Base-by-base conservation (phyloP, 2,329 filamentous ascomycete genomes). In the Onygenales sp. region DNA sequence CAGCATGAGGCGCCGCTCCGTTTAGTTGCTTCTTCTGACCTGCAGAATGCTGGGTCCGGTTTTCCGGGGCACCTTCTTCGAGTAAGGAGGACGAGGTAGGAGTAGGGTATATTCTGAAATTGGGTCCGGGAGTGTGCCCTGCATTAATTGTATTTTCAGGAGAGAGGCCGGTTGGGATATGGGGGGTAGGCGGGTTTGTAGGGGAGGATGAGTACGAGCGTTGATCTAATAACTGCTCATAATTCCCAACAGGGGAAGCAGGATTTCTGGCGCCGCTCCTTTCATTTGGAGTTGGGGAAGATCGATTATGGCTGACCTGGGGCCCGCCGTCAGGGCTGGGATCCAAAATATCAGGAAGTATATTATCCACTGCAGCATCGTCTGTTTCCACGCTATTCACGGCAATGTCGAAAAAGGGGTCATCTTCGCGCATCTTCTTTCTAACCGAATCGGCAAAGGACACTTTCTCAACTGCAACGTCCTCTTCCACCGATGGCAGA, bases 21-120 rank as follows among this genome's bases (percentile, higher is more conserved):
- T 13, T 42, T 52, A 43, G 13, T 49, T 14, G 42, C 6, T 37
- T 50, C 7, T 40, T 44, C 27, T 54, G 27, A 21, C 8, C 9
- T 10, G 45, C 17, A 21, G 47, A 32, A 32, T 40, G 36, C 17
- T 14, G 39, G 42, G 17, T 42, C 9, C 39, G 36, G 14, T 59
- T 64, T 33, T 71, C 56, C 11, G 17, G 8, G 42, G 33, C 32
- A n/a, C 55, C 68, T 52, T 70, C 70, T 40, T 67, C 70, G 44
- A 61, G 56, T 52, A 67, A 61, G 37, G 70, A 72, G 32, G 70
- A 71, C 11, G 69, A 70, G 2, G 67, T 68, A 8, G 70, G 69
- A 9, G 67, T 69, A 10, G 70, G 70, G 53, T 73, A 72, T n/a
- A 59, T 61, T 48, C 65, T 66, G 49, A 62, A 62, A 46, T 54